A percentile compares a stretch with the other conserved stretches of the same genome.
Evolutionary conservation across 768 basidiomycete genomes (phyloP).

Genomic region (Boletus pseudo-olivaceus): DNA sequence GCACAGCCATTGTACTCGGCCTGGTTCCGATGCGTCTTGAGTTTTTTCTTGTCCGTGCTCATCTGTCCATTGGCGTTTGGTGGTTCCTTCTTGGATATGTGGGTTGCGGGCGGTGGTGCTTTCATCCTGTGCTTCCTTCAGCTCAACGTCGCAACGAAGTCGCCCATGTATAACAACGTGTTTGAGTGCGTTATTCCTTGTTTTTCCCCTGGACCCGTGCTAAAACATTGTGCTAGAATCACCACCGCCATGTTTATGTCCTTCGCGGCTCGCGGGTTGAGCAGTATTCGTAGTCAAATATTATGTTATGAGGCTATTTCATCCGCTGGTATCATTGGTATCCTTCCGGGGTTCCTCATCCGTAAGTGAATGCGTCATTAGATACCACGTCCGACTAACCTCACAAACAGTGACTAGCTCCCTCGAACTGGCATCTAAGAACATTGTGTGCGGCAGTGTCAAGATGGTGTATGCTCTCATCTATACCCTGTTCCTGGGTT

Average conservation of each 20-base stretch:
- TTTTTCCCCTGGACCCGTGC: background rate
- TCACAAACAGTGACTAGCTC: slow-evolving; percentile 65
- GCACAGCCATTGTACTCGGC: slow-evolving; percentile 63
- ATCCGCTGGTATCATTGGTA: slow-evolving; percentile 81
- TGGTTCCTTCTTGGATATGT: slow-evolving; percentile 82
- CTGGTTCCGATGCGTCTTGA: slow-evolving; percentile 59
- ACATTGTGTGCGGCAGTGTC: slow-evolving; percentile 79
- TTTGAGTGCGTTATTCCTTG: slow-evolving; percentile 60
- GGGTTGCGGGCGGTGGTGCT: slow-evolving; percentile 69
- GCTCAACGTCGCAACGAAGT: slow-evolving; percentile 69
- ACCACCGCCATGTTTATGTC: slow-evolving; percentile 80
- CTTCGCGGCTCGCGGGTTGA: slow-evolving; percentile 75
- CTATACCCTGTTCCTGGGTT: slow-evolving; percentile 80
- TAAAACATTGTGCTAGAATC: slow-evolving; percentile 49
- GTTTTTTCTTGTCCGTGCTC: slow-evolving; percentile 67
- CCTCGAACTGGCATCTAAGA: slow-evolving; percentile 80
- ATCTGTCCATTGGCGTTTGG: slow-evolving; percentile 87
- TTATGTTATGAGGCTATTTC: slow-evolving; percentile 95
- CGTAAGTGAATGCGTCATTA: slow-evolving; percentile 39
- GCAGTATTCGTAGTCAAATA: slow-evolving; percentile 68
- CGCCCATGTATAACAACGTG: slow-evolving; percentile 81
- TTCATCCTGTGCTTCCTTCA: slow-evolving; percentile 68
- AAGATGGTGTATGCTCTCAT: slow-evolving; percentile 90
- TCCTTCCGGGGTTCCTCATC: slow-evolving; percentile 86
- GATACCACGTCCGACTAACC: background rate